Conservation (phyloP, 495 filamentous ascomycete genomes). For the Xylaria sp. region DNA sequence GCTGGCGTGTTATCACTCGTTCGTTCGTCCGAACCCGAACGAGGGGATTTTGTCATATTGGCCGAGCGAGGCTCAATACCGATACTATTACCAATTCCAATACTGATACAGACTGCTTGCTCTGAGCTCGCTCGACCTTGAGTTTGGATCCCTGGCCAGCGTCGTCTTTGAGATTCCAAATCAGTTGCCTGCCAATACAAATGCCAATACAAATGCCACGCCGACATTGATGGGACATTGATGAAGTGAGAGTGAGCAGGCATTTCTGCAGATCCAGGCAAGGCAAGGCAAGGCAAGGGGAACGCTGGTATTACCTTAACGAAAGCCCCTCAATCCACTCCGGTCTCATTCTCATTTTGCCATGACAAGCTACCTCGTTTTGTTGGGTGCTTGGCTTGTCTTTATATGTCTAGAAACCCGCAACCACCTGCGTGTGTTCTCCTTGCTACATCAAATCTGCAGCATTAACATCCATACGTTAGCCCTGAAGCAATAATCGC, state of each 20-base stretch:
- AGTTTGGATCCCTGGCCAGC: not conserved
- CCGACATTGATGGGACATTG: conserved; percentile 14
- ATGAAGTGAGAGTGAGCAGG: too few relatives aligned
- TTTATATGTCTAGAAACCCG: conserved; percentile 8
- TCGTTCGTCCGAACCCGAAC: not conserved
- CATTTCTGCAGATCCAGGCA: conserved; percentile 12
- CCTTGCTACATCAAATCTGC: not conserved
- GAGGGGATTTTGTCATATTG: not conserved
- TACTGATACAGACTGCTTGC: too few relatives aligned
- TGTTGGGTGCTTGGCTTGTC: not conserved
- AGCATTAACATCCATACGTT: conserved; percentile 15
- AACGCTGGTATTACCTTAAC: conserved; percentile 28
- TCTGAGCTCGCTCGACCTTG: too few relatives aligned
- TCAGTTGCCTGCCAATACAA: too few relatives aligned
- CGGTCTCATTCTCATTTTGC: conserved; percentile 19
- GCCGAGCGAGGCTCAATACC: not conserved
- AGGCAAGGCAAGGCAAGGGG: too few relatives aligned
- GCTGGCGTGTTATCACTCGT: not conserved
- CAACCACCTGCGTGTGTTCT: conserved; percentile 2
- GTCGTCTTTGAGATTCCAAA: conserved; percentile 10
- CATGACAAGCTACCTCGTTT: conserved; percentile 23
- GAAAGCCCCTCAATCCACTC: conserved; percentile 21
- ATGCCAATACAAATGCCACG: too few relatives aligned
- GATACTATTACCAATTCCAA: too few relatives aligned
- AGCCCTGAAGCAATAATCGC: not conserved